Conservation (phyloP, 768 basidiomycete species). For the Pilatotrama ljubarskyi region DNA sequence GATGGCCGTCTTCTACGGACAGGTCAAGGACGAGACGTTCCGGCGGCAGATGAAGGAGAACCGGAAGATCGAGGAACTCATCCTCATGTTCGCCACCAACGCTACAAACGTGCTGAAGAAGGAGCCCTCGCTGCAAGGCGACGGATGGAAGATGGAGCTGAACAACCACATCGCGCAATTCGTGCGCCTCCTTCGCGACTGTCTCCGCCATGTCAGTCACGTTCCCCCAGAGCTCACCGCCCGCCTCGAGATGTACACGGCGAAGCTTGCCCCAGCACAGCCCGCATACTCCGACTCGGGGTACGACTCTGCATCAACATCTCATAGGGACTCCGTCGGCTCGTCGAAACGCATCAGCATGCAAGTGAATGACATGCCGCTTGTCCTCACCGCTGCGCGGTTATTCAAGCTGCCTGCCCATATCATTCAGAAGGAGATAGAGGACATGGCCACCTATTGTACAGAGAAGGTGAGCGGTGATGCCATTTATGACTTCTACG, state of each 20-base stretch:
- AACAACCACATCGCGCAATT: constrained; percentile 92
- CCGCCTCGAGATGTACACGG: constrained; percentile 80
- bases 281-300: constrained; percentile 61
- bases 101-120: constrained; percentile 88
- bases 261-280: constrained; percentile 68
- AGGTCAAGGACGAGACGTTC: constrained; percentile 83
- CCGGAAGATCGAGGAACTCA: constrained; percentile 95
- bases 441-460: constrained; percentile 60
- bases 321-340: constrained; percentile 53
- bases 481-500: neutral
- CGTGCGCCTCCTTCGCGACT: constrained; percentile 82
- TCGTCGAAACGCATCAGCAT: constrained; percentile 38
- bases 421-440: constrained; percentile 73
- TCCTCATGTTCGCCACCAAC: constrained; percentile 92
- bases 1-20: constrained; percentile 91
- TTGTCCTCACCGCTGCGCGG: constrained; percentile 66
- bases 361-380: constrained; percentile 72
- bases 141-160: constrained; percentile 91
- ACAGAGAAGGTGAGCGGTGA: constrained; percentile 65
- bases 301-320: constrained; percentile 62
- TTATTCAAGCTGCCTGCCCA: constrained; percentile 75
- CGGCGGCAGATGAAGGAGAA: constrained; percentile 92
- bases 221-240: constrained; percentile 81
- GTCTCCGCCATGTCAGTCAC: constrained; percentile 67
- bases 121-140: constrained; percentile 78